Evolutionary conservation across 2,329 filamentous ascomycete species (phyloP), one percentile per base, ranked within the genome.

Genomic region (Botryotinia calthae): DNA sequence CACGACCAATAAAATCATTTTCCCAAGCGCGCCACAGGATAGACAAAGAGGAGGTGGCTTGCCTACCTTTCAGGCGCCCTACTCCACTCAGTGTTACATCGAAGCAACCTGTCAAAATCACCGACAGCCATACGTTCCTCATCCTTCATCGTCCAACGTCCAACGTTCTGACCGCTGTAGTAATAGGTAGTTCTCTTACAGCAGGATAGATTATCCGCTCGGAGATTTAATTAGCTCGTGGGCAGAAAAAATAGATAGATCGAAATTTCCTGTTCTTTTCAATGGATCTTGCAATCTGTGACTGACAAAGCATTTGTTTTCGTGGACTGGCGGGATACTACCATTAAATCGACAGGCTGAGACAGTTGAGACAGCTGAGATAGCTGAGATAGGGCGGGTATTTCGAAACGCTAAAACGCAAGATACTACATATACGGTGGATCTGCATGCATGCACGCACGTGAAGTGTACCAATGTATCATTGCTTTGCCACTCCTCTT

Each of bases 361-460:
- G 14, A 42, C 37, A 12, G 51, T 25, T 56, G 51, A 64, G 14
- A 42, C 37, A 12, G 37, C 61, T 44, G 61, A 63, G n/a, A 46
- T 8, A 31, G 37, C 61, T 44, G 61, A 63, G n/a, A 46, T 14
- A 31, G 9, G 10, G 62, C 62, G 62, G 42, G 28, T 25, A 46
- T 65, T 65, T 62, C 25, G 42, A 44, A 44, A 63, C 40, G 25
- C 37, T 42, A 40, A 31, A 64, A 64, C 40, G 20, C n/a, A 10
- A 65, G 62, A 65, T 65, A 48, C 62, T 65, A 65, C 62, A 65
- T 65, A 48, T 48, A 40, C 34, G 58, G 42, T 65, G 62, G 34
- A 48, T 63, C 2, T 63, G 59, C 28, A 62, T 42, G 37, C 62
- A 65, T 48, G 20, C 62, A 62, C 25, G 59, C 37, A 65, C 37